phyloP scores from a whole-genome alignment of 2,329 filamentous ascomycete species.

The Fusarium equiseti region DNA sequence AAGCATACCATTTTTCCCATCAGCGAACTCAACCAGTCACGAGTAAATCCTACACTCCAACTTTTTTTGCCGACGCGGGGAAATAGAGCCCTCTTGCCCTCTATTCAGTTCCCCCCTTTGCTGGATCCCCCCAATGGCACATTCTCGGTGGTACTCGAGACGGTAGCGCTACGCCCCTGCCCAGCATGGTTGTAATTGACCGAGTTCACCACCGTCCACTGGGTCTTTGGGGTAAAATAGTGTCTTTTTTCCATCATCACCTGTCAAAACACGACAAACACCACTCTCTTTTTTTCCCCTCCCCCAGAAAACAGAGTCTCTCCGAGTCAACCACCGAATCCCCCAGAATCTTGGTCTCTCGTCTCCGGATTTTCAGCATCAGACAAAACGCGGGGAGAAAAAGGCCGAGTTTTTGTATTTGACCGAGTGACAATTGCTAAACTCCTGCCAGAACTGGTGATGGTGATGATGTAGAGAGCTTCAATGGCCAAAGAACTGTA shows the following conservation, averaged over 20 bases:
- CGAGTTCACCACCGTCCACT: conserved; percentile 40
- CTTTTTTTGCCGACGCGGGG: conserved; percentile 37
- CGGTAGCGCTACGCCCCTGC: conserved; percentile 44
- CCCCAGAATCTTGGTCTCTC: conserved; percentile 27
- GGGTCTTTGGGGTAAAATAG: conserved; percentile 20
- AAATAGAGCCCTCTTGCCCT: conserved; percentile 13
- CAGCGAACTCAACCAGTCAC: conserved; percentile 9
- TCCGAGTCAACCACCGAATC: conserved; percentile 44
- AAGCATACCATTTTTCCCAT: conserved; percentile 8
- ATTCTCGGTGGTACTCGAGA: conserved; percentile 53
- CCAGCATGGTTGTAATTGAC: conserved; percentile 48
- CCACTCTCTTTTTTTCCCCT: conserved; percentile 4
- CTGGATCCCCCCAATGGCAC: conserved; percentile 46
- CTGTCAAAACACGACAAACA: conserved; percentile 10
- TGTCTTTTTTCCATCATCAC: conserved; percentile 5
- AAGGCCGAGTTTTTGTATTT: conserved; percentile 22
- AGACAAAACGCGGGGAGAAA: conserved; percentile 28
- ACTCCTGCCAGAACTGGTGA: background rate
- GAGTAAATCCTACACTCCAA: conserved; percentile 15
- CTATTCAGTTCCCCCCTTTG: background rate
- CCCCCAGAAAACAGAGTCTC: conserved; percentile 38
- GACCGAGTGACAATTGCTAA: conserved; percentile 1
- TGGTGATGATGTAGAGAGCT: background rate
- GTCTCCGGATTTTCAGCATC: conserved; percentile 29
- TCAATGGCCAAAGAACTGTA: background rate